phyloP scores from a whole-genome alignment of 1,284 basidiomycete species.

The Ceratobasidium sp. region DNA sequence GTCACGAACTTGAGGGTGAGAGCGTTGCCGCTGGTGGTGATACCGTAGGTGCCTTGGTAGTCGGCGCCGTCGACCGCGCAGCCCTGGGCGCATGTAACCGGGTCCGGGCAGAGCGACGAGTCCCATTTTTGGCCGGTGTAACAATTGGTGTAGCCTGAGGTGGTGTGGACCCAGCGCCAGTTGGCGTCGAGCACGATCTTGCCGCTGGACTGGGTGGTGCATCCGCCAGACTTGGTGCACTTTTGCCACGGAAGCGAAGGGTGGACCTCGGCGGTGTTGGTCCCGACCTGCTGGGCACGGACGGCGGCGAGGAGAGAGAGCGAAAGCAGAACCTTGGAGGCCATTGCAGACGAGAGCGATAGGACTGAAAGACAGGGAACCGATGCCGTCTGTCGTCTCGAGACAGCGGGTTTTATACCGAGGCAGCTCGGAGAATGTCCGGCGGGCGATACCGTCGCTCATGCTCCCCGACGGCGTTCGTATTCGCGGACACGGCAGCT shows the following conservation, averaged over 20 bases:
- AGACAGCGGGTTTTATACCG: constrained; percentile 5
- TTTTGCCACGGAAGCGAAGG: constrained; percentile 27
- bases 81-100: constrained; percentile 56
- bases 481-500: background rate
- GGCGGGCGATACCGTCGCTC: background rate
- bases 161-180: constrained; percentile 38
- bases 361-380: background rate
- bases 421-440: constrained; percentile 9
- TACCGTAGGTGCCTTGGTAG: constrained; percentile 58
- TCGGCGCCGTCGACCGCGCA: constrained; percentile 67
- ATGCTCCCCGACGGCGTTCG: background rate
- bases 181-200: constrained; percentile 38
- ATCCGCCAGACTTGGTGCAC: constrained; percentile 25
- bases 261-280: constrained; percentile 31
- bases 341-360: constrained; percentile 1
- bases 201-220: background rate
- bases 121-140: constrained; percentile 55
- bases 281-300: constrained; percentile 26
- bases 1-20: constrained; percentile 81
- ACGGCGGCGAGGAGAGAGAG: constrained; percentile 39
- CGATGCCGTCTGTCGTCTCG: background rate
- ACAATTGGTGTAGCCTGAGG: constrained; percentile 55
- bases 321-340: constrained; percentile 35
- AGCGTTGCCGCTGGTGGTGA: constrained; percentile 56
- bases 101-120: constrained; percentile 56